Percentiles rank a stretch among this genome's conserved stretches.
These are phyloP conservation scores for Dimocarpus longan DNA, from an alignment of 345 rosid species.

Conservation along the genomic window DNA sequence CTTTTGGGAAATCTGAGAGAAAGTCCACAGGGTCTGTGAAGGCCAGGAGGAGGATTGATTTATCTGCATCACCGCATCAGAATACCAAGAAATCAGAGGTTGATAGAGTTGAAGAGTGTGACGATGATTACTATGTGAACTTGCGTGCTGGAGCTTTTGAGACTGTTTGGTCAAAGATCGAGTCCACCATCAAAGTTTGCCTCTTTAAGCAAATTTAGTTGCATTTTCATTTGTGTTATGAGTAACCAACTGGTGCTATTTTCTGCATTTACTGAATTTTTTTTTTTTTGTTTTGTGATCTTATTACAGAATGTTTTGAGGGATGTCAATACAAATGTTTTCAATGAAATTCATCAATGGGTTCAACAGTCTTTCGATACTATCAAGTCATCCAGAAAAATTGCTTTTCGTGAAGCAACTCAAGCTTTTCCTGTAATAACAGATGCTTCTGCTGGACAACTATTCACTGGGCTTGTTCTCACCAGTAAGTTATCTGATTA, in stretches of 20 bases:
- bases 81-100: constrained; percentile 30
- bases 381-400: constrained; percentile 44
- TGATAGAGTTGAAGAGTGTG: constrained; percentile 32
- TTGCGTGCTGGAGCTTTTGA: constrained; percentile 58
- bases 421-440: constrained; percentile 59
- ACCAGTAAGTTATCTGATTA: constrained; percentile 67
- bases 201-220: constrained; percentile 5
- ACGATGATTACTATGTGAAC: constrained; percentile 25
- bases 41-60: constrained; percentile 56
- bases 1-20: constrained; percentile 37
- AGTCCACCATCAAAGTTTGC: constrained; percentile 54
- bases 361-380: constrained; percentile 60
- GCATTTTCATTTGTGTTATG: neutral
- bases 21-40: constrained; percentile 40
- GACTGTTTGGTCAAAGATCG: constrained; percentile 69
- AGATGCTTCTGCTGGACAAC: constrained; percentile 60
- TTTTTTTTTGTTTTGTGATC: constrained; percentile 14
- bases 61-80: constrained; percentile 36
- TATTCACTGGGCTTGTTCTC: constrained; percentile 71
- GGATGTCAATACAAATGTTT: constrained; percentile 47
- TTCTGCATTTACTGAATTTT: neutral
- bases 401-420: constrained; percentile 52
- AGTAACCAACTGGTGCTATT: neutral
- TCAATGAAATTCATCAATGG: constrained; percentile 71
- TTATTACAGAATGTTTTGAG: constrained; percentile 70